Conservation (phyloP, 768 basidiomycete species). For the Chalciporus pseudorubinellus region DNA sequence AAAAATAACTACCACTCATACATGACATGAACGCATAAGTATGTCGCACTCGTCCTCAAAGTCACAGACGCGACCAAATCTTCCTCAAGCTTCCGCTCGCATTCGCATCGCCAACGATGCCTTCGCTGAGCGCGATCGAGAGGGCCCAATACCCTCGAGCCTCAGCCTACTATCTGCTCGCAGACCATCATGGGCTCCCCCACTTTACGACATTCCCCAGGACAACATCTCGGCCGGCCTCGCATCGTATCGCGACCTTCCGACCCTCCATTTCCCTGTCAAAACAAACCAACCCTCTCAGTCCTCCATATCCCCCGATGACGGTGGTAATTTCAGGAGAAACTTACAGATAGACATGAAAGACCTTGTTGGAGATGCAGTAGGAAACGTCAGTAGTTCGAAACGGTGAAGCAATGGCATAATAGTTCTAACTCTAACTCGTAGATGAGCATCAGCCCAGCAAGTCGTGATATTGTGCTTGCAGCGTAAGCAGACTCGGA, state of each 20-base stretch:
- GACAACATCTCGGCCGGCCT: slow-evolving; percentile 19
- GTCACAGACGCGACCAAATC: slow-evolving; percentile 13
- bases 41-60: slow-evolving; percentile 30
- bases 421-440: slow-evolving; percentile 4
- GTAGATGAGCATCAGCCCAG: slow-evolving; percentile 90
- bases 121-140: slow-evolving; percentile 19
- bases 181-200: slow-evolving; percentile 33
- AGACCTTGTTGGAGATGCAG: slow-evolving; percentile 73
- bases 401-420: not conserved
- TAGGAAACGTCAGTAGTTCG: slow-evolving; percentile 65
- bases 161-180: slow-evolving; percentile 34
- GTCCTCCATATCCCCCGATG: slow-evolving; percentile 41
- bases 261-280: slow-evolving; percentile 17
- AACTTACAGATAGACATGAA: slow-evolving; percentile 79
- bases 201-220: slow-evolving; percentile 26
- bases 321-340: slow-evolving; percentile 55
- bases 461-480: slow-evolving; percentile 84
- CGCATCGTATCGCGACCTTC: slow-evolving; percentile 33
- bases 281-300: slow-evolving; percentile 13
- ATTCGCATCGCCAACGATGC: slow-evolving; percentile 20
- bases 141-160: slow-evolving; percentile 26
- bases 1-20: not conserved
- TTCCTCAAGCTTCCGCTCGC: slow-evolving; percentile 15
- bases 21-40: slow-evolving; percentile 12
- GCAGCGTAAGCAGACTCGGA: slow-evolving; percentile 66